Percentiles rank a stretch among this genome's conserved stretches.
Evolutionary conservation across 495 filamentous ascomycete species (phyloP).

Genomic region (Aspergillus affinis): DNA sequence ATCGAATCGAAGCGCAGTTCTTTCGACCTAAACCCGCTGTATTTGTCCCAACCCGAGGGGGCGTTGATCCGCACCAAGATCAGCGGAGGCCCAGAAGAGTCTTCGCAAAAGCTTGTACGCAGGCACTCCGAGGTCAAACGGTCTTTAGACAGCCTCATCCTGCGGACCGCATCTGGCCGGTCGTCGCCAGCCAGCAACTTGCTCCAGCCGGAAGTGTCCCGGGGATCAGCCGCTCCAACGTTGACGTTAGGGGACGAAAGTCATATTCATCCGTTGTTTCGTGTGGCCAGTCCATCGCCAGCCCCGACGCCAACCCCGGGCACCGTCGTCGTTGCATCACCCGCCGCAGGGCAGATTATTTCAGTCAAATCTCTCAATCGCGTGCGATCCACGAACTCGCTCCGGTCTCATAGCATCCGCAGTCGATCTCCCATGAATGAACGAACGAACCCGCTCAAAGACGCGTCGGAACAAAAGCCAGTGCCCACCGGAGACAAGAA

Average conservation of each 20-base stretch:
- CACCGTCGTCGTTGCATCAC: slow-evolving; percentile 69
- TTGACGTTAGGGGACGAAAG: slow-evolving; percentile 51
- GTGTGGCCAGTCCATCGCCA: slow-evolving; percentile 69
- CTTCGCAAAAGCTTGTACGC: slow-evolving; percentile 10
- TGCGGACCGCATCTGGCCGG: slow-evolving; percentile 15
- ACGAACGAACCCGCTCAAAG: slow-evolving; percentile 13
- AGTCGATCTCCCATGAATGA: slow-evolving; percentile 29
- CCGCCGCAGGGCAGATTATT: slow-evolving; percentile 66
- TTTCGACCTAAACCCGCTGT: slow-evolving; percentile 25
- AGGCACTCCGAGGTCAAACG: slow-evolving; percentile 20
- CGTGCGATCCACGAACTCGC: slow-evolving; percentile 65
- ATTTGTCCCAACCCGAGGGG: slow-evolving; percentile 15
- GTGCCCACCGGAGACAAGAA: slow-evolving; percentile 2
- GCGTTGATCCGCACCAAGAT: slow-evolving; percentile 14
- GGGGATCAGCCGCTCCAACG: slow-evolving; percentile 11
- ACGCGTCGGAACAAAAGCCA: neutral
- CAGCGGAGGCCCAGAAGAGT: neutral
- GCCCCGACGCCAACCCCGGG: slow-evolving; percentile 66
- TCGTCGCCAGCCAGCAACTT: slow-evolving; percentile 24
- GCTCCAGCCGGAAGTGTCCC: slow-evolving; percentile 21
- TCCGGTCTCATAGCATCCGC: slow-evolving; percentile 33
- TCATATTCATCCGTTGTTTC: slow-evolving; percentile 84
- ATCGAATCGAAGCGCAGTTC: slow-evolving; percentile 28
- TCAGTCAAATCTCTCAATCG: slow-evolving; percentile 58
- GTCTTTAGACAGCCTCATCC: slow-evolving; percentile 31